Base-by-base conservation (phyloP, 2,329 filamentous ascomycete genomes). In the Pezicula rhizophila region DNA sequence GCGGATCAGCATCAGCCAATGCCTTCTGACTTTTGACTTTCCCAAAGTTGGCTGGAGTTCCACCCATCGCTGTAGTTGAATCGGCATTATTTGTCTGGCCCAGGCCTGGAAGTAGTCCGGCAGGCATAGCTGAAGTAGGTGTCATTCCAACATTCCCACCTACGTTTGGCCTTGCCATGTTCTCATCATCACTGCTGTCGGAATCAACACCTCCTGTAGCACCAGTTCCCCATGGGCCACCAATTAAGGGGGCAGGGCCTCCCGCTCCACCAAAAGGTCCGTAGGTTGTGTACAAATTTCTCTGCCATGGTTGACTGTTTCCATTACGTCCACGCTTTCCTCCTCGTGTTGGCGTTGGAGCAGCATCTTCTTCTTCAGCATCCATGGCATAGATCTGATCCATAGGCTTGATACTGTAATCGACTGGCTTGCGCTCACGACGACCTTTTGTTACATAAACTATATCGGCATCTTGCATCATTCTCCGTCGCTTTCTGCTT, bases 171-270 rank as follows among this genome's bases (percentile, higher is more conserved):
- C 85, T 79, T 55, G 84, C 81, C 55, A 79, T 76, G 68, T 81
- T 82, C 62, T 99, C 93, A 57, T 99, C 93, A 60, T 99, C 93
- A 65, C 93, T 99, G 66, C 90, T 96, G 64, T 99, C 93, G 5
- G 92, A 96, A 60, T 97, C 93, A 8, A 84, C 87, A 46, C 86
- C 88, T 25, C 85, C 90, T 52, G 81, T 80, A 18, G 87, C 87
- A 11, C 80, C 85, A 39, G 81, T 81, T 48, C 84, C 86, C 73
- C 84, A 87, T 5, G 87, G 84, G 1, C 88, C 89, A 28, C 83
- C 78, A 50, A 66, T 62, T 17, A 63, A 53, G 34, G 63, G 55
- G 15, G 56, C 48, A 38, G 77, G 78, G 33, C 88, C 88, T 39
- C 84, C 82, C 41, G 87, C 87, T 38, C 93, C 90, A 50, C 90